These are phyloP conservation scores for Helotiales sp. DNA, from an alignment of 2,329 filamentous ascomycete genomes.

Conservation along the genomic window DNA sequence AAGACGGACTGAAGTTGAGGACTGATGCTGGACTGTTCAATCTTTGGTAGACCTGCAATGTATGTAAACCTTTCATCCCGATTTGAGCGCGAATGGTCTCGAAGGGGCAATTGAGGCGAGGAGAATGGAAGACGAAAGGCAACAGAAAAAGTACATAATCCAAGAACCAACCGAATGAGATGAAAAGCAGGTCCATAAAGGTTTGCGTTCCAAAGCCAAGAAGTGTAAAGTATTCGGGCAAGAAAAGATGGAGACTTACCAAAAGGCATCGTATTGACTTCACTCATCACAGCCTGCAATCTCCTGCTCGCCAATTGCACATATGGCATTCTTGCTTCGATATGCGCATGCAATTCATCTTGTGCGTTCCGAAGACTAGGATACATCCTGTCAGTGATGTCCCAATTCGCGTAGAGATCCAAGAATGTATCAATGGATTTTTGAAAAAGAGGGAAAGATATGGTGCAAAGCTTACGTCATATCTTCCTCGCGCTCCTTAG, in stretches of 20 bases:
- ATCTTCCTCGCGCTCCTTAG: not conserved
- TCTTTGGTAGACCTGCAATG: not conserved
- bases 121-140: not conserved
- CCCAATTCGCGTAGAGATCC: no score
- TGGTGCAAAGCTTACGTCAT: not conserved
- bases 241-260: conserved; percentile 2
- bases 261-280: conserved; percentile 25
- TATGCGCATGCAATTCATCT: conserved; percentile 13
- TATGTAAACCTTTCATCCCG: not conserved
- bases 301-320: conserved; percentile 13
- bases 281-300: conserved; percentile 26
- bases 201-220: no score
- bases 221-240: not conserved
- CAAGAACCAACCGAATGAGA: not conserved
- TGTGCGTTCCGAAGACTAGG: conserved; percentile 1
- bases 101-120: not conserved
- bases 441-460: not conserved
- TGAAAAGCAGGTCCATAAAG: no score
- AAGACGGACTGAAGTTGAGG: not conserved
- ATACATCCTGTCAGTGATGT: no score
- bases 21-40: not conserved
- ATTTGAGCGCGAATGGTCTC: no score
- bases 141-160: not conserved
- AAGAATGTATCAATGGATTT: not conserved
- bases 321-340: conserved; percentile 16